A percentile compares a stretch with the other conserved stretches of the same genome.
phyloP scores from a whole-genome alignment of 345 rosid genomes.

The Sisymbrium altissimum region DNA sequence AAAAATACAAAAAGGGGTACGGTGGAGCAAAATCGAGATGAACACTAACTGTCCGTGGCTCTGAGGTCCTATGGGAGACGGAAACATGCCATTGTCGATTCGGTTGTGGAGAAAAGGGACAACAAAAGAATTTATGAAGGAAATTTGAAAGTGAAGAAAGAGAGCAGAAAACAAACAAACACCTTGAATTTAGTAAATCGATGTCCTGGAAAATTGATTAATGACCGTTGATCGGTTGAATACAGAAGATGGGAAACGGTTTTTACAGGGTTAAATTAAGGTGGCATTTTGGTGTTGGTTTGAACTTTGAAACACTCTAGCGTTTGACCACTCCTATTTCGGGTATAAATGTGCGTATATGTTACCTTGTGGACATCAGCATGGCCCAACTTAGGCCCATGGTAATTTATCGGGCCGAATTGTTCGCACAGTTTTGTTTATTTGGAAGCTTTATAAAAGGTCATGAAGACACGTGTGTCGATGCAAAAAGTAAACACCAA shows the following conservation, averaged over 20 bases:
- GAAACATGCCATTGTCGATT: background rate
- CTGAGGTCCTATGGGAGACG: background rate
- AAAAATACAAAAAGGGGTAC: too few species aligned
- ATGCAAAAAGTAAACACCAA: background rate
- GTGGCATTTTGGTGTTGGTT: background rate
- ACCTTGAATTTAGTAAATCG: constrained; percentile 9
- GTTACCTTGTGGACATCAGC: background rate
- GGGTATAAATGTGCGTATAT: background rate
- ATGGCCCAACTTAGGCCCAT: constrained; percentile 16
- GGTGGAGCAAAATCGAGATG: background rate
- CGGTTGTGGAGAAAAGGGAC: background rate
- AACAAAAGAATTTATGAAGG: constrained; percentile 4
- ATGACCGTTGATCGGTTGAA: constrained; percentile 1
- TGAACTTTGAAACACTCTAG: background rate
- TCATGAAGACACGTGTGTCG: background rate
- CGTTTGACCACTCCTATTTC: constrained; percentile 8
- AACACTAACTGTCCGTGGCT: background rate
- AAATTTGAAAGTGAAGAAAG: background rate
- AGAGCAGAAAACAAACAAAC: constrained; percentile 19
- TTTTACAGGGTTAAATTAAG: background rate
- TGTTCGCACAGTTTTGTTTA: background rate
- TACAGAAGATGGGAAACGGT: background rate
- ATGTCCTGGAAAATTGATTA: background rate
- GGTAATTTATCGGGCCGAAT: background rate
- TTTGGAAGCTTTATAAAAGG: background rate